A percentile compares a stretch with the other conserved stretches of the same genome.
phyloP scores from a whole-genome alignment of 2,329 filamentous ascomycete species.

The Ascochyta lentis region DNA sequence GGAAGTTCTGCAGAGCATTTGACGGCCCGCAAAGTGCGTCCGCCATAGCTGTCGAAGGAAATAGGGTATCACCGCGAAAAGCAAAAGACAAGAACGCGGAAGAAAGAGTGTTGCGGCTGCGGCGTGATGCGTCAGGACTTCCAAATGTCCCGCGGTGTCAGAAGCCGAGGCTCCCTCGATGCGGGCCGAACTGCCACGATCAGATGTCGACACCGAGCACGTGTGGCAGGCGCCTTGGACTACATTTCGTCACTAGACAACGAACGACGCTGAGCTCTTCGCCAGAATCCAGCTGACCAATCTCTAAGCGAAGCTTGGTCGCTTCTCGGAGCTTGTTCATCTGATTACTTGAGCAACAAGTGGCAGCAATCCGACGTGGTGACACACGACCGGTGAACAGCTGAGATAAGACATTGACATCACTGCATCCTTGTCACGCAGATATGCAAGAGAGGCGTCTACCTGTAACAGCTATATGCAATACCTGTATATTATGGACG shows the following conservation, averaged over 20 bases:
- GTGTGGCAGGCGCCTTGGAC: too few species aligned
- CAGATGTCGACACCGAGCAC: conserved; percentile 4
- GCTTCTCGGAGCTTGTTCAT: neutral
- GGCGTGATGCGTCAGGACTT: neutral
- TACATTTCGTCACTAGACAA: neutral
- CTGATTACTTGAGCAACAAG: neutral
- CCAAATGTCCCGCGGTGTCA: conserved; percentile 11
- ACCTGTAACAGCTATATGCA: neutral
- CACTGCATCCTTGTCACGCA: conserved; percentile 6
- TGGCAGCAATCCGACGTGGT: conserved; percentile 7
- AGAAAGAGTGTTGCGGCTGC: conserved; percentile 1
- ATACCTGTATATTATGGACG: conserved; percentile 8
- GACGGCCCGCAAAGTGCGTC: conserved; percentile 77
- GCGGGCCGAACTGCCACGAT: conserved; percentile 19
- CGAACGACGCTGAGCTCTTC: neutral
- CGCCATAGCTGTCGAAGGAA: conserved; percentile 58
- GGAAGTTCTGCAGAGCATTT: conserved; percentile 75
- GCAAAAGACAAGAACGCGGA: conserved; percentile 8
- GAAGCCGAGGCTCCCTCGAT: conserved; percentile 30
- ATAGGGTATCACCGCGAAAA: conserved; percentile 31
- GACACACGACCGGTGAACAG: conserved; percentile 28
- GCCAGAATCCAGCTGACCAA: neutral
- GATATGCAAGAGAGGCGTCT: neutral
- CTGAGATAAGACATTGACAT: conserved; percentile 14
- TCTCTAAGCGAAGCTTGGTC: neutral